Evolutionary conservation across 768 basidiomycete species (phyloP).

Genomic region (Hericium erinaceus): DNA sequence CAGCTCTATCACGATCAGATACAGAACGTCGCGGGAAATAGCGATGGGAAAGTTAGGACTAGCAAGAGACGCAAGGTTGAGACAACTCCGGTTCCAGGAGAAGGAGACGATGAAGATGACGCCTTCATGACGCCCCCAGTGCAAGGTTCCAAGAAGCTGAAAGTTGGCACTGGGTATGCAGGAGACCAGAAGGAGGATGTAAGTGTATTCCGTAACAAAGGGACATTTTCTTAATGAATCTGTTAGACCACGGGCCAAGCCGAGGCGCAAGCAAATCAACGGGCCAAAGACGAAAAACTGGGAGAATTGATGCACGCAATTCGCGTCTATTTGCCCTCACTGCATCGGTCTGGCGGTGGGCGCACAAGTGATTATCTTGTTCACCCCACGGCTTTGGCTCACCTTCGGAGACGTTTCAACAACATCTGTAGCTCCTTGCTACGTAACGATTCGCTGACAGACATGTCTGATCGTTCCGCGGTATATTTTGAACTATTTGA

Average conservation of each 20-base stretch:
- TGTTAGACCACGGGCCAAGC: conserved; percentile 68
- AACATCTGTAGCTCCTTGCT: conserved; percentile 78
- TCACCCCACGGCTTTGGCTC: conserved; percentile 88
- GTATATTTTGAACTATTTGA: conserved; percentile 86
- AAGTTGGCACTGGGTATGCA: conserved; percentile 82
- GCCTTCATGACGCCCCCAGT: conserved; percentile 31
- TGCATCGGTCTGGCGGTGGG: conserved; percentile 66
- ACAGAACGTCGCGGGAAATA: conserved; percentile 24
- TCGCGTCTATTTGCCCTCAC: conserved; percentile 76
- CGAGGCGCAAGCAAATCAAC: conserved; percentile 69
- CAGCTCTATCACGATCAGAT: conserved; percentile 52
- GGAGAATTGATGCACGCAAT: conserved; percentile 59
- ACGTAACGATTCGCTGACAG: conserved; percentile 85
- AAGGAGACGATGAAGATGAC: conserved; percentile 41
- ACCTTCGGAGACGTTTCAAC: conserved; percentile 86
- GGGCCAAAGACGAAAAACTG: conserved; percentile 64
- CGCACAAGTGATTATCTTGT: conserved; percentile 83
- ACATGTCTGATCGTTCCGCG: conserved; percentile 83
- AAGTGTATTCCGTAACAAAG: conserved; percentile 23
- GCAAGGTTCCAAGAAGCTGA: conserved; percentile 49
- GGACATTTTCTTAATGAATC: neutral
- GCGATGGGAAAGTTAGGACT: conserved; percentile 15
- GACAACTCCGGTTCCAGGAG: conserved; percentile 6
- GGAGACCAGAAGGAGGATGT: conserved; percentile 82
- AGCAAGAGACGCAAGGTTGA: conserved; percentile 33